Percentiles rank a stretch among this genome's conserved stretches.
phyloP scores from a whole-genome alignment of 139 green algal genomes.

The Gonium pectorale region DNA sequence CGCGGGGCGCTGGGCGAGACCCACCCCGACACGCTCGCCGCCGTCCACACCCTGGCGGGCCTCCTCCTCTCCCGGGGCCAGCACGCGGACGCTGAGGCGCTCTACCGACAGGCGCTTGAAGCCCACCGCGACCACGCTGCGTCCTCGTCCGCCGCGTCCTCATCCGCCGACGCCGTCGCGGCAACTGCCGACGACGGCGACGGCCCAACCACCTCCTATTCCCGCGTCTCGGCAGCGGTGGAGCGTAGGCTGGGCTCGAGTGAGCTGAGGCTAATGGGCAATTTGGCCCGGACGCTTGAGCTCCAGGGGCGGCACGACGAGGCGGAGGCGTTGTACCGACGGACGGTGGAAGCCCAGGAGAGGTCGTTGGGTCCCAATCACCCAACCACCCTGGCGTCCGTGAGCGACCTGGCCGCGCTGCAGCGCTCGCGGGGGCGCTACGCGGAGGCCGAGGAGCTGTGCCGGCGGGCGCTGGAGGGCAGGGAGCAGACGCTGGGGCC shows the following conservation, averaged over 20 bases:
- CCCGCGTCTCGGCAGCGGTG: too few relatives aligned
- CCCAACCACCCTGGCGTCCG: background rate
- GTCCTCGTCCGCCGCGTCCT: too few relatives aligned
- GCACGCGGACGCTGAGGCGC: background rate
- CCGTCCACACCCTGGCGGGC: conserved; percentile 1
- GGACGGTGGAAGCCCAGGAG: background rate
- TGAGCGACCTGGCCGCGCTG: background rate
- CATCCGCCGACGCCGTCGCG: too few relatives aligned
- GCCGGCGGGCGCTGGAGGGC: background rate
- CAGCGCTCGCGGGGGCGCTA: background rate
- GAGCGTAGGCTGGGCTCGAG: too few relatives aligned
- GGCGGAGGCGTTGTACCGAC: background rate
- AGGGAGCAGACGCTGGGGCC: background rate
- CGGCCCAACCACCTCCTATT: too few relatives aligned
- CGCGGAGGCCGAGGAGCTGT: conserved; percentile 8
- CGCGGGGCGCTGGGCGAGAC: background rate
- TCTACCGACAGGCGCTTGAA: background rate
- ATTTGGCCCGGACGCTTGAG: background rate
- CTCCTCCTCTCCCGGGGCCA: background rate
- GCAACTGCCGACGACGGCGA: too few relatives aligned
- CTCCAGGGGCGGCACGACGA: background rate
- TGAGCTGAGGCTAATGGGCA: too few relatives aligned
- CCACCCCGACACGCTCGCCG: background rate
- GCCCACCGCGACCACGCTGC: too few relatives aligned
- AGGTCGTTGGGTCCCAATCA: background rate